phyloP scores from a whole-genome alignment of 2,329 filamentous ascomycete species.

The Phyllosticta ampelicida region DNA sequence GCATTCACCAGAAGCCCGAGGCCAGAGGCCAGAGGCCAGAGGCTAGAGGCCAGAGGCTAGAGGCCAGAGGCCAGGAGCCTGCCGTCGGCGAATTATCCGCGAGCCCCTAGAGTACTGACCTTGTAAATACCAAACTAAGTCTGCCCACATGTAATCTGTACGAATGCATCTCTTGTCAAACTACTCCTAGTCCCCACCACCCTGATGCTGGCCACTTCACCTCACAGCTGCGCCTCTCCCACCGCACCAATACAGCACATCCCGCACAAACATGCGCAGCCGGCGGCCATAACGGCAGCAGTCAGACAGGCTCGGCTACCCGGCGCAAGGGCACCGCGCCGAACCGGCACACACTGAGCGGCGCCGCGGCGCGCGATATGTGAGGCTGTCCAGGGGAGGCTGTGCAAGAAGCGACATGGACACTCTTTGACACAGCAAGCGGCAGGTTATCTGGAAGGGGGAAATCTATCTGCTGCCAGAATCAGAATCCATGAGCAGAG shows the following conservation, averaged over 20 bases:
- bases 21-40: no score
- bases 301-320: neutral
- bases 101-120: neutral
- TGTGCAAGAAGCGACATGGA: neutral
- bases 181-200: neutral
- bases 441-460: no score
- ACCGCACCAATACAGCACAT: neutral
- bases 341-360: neutral
- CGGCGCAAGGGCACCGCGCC: neutral
- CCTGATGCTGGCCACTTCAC: neutral
- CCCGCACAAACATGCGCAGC: neutral
- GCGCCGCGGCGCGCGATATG: neutral
- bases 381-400: neutral
- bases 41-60: no score
- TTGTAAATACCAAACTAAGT: neutral
- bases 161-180: neutral
- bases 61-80: no score
- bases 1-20: no score
- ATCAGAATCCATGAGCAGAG: neutral
- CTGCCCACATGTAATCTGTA: neutral
- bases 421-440: neutral
- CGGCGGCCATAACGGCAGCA: neutral
- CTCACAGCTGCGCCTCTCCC: neutral
- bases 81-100: neutral
- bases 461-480: no score